Base-by-base conservation (phyloP, 805 yeast genomes). In the Candida rishiriensis region DNA sequence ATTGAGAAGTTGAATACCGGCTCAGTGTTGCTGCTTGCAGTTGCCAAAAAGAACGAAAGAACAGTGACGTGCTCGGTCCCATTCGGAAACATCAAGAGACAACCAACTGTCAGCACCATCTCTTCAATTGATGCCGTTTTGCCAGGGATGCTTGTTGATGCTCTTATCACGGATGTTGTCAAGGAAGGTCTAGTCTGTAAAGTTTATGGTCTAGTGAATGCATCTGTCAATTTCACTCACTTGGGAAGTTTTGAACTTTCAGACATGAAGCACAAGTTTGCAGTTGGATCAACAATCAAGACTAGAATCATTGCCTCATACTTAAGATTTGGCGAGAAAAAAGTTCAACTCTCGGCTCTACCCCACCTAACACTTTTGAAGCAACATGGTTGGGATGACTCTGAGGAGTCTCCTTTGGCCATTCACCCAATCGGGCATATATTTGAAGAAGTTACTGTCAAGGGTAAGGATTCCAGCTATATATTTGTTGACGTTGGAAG, bases 101-200 rank as follows among this genome's bases (percentile, higher is more conserved):
- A 73, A 48, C 65, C 78, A 6, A 58, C 78, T 8, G 62, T 80
- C 10, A 59, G 78, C 3, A 68, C 84, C 6, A 81, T 85, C 36
- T 73, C 88, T 1, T 79, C 95, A 2, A 69, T 88, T 16, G 95
- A 89, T 55, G 79, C 95, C 3, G 75, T 90, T 26, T 75, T 85
- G 33, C 95, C 99, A 3, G 99, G 99, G 55, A 77, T 82, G 51
- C 57, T 82, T 10, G 88, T 90, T 10, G 88, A 85, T 46, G 85
- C 89, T 7, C 65, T 83, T 28, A 75, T 89, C 16, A 73, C 83
- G 16, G 81, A 79, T 9, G 74, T 80, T 16, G 63, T 73, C 26
- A 60, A 68, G 9, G 65, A 76, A 32, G 99, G 99, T 49, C 64
- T 88, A 14, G 63, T 74, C n/a, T 78, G 85, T 50, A 85, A 81